Evolutionary conservation across 495 filamentous ascomycete genomes (phyloP).

Genomic region (Lichina pygmaea): DNA sequence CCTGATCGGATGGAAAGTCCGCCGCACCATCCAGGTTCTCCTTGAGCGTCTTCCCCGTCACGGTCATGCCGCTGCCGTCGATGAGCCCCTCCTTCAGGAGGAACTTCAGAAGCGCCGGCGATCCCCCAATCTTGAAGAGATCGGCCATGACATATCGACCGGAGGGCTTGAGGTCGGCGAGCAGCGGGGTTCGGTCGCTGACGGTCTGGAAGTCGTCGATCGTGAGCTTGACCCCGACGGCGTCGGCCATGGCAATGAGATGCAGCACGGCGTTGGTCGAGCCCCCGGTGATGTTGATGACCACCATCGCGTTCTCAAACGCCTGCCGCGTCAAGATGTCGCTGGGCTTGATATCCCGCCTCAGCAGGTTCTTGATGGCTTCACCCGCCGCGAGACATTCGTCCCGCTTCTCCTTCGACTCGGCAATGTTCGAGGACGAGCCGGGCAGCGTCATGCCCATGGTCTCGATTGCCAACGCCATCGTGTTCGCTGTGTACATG

Average conservation of each 20-base stretch:
- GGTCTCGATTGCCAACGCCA: constrained; percentile 88
- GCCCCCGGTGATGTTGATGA: constrained; percentile 85
- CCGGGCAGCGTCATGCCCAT: constrained; percentile 92
- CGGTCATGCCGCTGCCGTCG: constrained; percentile 67
- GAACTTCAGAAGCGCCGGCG: constrained; percentile 72
- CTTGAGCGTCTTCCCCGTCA: constrained; percentile 80
- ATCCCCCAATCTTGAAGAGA: constrained; percentile 71
- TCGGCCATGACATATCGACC: constrained; percentile 96
- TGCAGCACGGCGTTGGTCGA: constrained; percentile 95
- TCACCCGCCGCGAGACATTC: constrained; percentile 69
- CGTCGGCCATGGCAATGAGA: constrained; percentile 85
- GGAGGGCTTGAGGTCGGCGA: constrained; percentile 89
- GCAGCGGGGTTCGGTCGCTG: constrained; percentile 71
- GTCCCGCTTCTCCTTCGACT: constrained; percentile 55
- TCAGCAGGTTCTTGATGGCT: constrained; percentile 65
- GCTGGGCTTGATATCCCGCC: constrained; percentile 62
- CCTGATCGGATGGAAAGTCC: constrained; percentile 59
- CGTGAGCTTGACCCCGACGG: constrained; percentile 76
- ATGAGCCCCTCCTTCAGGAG: constrained; percentile 75
- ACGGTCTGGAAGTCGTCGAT: constrained; percentile 96
- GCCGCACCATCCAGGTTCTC: constrained; percentile 62
- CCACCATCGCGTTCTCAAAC: constrained; percentile 89
- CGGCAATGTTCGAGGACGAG: constrained; percentile 77
- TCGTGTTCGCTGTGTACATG: constrained; percentile 99
- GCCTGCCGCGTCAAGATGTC: constrained; percentile 83